phyloP scores from a whole-genome alignment of 108 stramenopile genomes.

The Conticribra guillardii region DNA sequence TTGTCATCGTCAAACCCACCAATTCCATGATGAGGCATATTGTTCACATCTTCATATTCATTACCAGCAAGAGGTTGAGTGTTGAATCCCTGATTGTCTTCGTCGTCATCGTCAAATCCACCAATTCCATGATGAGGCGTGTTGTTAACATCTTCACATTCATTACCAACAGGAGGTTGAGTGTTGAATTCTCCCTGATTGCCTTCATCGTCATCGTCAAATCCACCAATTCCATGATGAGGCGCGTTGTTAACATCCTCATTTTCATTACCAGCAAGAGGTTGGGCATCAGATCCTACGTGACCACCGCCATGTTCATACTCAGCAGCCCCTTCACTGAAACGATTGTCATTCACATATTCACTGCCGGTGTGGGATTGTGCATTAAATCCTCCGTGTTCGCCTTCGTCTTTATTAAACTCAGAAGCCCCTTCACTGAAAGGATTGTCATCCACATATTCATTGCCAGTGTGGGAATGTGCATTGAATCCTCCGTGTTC shows the following conservation, averaged over 20 bases:
- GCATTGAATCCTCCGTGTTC: no score
- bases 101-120: no score
- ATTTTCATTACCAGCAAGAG: not conserved
- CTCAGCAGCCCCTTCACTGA: not conserved
- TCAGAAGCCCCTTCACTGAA: no score
- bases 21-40: not conserved
- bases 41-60: not conserved
- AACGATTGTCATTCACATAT: not conserved
- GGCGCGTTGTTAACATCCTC: not conserved
- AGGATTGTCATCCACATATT: conserved; percentile 10
- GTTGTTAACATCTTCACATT: not conserved
- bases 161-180: not conserved
- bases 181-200: not conserved
- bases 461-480: no score
- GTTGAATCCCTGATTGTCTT: no score
- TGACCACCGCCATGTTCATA: not conserved
- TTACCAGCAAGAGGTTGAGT: not conserved
- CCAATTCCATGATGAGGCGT: not conserved
- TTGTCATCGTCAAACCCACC: no score
- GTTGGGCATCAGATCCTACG: not conserved
- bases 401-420: no score
- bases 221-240: not conserved
- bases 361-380: no score
- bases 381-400: no score
- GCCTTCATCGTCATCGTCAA: conserved; percentile 5